A percentile compares a stretch with the other conserved stretches of the same genome.
These are phyloP conservation scores for Botrytis cinerea DNA, from an alignment of 2,329 filamentous ascomycete species.

Conservation along the genomic window DNA sequence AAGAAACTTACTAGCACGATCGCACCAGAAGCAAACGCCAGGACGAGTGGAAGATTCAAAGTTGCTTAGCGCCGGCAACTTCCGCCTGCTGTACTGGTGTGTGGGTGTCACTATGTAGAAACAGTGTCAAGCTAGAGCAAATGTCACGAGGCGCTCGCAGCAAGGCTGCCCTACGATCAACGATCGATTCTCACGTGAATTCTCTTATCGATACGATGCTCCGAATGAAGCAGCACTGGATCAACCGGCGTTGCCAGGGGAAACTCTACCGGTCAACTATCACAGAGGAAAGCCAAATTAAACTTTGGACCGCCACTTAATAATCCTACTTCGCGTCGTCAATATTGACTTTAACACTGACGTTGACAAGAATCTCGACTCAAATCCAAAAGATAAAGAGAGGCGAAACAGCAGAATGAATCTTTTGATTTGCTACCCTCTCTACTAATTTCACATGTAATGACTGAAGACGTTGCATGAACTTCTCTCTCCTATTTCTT, in stretches of 20 bases:
- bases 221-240: background rate
- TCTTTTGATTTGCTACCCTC: background rate
- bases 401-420: background rate
- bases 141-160: background rate
- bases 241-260: conserved; percentile 18
- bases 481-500: background rate
- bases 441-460: conserved; percentile 1
- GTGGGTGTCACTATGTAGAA: background rate
- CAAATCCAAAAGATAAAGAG: background rate
- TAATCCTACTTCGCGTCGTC: conserved; percentile 17
- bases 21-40: background rate
- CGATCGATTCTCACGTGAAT: too few species aligned
- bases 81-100: background rate
- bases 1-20: conserved; percentile 11
- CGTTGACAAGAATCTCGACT: conserved; percentile 10
- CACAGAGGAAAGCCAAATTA: conserved; percentile 7
- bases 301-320: conserved; percentile 9
- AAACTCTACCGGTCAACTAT: conserved; percentile 11
- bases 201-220: conserved; percentile 8
- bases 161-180: conserved; percentile 3
- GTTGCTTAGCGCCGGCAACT: conserved; percentile 5
- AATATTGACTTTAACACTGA: background rate
- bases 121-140: background rate
- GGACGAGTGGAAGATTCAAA: background rate
- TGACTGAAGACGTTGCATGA: background rate